These are phyloP conservation scores for Ilyonectria mors-panacis DNA, from an alignment of 2,329 filamentous ascomycete species.

Conservation along the genomic window DNA sequence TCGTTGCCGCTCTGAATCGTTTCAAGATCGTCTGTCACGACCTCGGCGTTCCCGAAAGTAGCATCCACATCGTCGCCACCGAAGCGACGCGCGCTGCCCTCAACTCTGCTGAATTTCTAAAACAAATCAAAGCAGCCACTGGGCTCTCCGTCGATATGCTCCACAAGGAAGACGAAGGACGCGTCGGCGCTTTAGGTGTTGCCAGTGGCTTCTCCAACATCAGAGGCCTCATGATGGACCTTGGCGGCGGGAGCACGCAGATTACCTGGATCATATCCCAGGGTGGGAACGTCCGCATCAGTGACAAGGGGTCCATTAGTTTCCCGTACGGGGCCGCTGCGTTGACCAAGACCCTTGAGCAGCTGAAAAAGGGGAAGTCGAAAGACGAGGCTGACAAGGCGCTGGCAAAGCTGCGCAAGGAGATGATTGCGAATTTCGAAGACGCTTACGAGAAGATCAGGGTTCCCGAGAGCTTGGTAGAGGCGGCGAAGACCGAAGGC, in stretches of 20 bases:
- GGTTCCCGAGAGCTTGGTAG: constrained; percentile 25
- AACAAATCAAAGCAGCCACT: constrained; percentile 10
- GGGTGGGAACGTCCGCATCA: constrained; percentile 32
- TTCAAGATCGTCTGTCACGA: constrained; percentile 33
- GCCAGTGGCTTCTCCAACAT: constrained; percentile 34
- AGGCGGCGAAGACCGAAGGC: constrained; percentile 20
- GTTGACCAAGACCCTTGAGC: constrained; percentile 25
- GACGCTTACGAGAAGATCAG: constrained; percentile 27
- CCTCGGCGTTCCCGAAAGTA: constrained; percentile 18
- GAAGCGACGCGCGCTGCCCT: constrained; percentile 35
- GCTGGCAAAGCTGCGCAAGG: constrained; percentile 16
- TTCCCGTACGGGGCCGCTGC: constrained; percentile 35
- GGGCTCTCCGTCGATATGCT: constrained; percentile 27
- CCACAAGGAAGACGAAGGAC: constrained; percentile 34
- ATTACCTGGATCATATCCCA: constrained; percentile 35
- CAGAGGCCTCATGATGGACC: constrained; percentile 33
- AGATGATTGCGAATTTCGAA: constrained; percentile 25
- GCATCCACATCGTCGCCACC: constrained; percentile 32
- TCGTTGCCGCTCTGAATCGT: constrained; percentile 31
- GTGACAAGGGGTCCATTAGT: constrained; percentile 31
- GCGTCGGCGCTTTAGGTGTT: constrained; percentile 29
- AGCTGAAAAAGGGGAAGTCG: constrained; percentile 27
- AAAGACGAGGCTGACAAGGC: constrained; percentile 33
- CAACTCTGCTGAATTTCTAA: constrained; percentile 31
- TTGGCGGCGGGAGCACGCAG: constrained; percentile 35